phyloP scores from a whole-genome alignment of 169 alveolate species.

The Plasmodium fragile region DNA sequence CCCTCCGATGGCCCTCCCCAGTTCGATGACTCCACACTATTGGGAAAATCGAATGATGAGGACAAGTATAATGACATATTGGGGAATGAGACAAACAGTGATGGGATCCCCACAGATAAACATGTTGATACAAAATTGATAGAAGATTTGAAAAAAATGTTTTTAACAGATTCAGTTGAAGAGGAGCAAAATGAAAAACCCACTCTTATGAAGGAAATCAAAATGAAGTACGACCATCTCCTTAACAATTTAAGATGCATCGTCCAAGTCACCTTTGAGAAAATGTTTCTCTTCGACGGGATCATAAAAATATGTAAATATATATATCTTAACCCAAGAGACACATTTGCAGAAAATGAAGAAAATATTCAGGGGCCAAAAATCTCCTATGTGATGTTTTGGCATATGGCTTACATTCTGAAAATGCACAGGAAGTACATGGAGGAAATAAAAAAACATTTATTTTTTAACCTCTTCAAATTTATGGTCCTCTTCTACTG shows the following conservation, averaged over 20 bases:
- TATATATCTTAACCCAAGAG: constrained; percentile 18
- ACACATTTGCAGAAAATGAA: background rate
- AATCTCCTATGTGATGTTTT: constrained; percentile 47
- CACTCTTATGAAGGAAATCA: constrained; percentile 36
- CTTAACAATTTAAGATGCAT: constrained; percentile 37
- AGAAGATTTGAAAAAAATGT: constrained; percentile 40
- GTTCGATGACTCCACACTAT: background rate
- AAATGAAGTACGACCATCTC: constrained; percentile 34
- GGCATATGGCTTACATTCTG: constrained; percentile 67
- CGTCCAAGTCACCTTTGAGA: constrained; percentile 19
- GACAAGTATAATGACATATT: background rate
- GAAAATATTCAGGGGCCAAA: constrained; percentile 14
- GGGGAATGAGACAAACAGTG: background rate
- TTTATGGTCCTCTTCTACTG: constrained; percentile 55
- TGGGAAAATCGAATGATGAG: background rate
- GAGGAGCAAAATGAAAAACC: background rate
- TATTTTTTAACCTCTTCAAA: constrained; percentile 57
- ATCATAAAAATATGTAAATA: constrained; percentile 52
- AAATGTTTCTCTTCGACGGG: constrained; percentile 51
- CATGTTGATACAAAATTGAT: constrained; percentile 2
- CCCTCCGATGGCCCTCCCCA: background rate
- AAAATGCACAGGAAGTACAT: constrained; percentile 33
- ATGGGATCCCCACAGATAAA: constrained; percentile 1
- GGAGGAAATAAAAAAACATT: constrained; percentile 32
- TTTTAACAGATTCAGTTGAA: background rate